These are phyloP conservation scores for Boletus rubescentipes DNA, from an alignment of 768 basidiomycete genomes.

Conservation along the genomic window DNA sequence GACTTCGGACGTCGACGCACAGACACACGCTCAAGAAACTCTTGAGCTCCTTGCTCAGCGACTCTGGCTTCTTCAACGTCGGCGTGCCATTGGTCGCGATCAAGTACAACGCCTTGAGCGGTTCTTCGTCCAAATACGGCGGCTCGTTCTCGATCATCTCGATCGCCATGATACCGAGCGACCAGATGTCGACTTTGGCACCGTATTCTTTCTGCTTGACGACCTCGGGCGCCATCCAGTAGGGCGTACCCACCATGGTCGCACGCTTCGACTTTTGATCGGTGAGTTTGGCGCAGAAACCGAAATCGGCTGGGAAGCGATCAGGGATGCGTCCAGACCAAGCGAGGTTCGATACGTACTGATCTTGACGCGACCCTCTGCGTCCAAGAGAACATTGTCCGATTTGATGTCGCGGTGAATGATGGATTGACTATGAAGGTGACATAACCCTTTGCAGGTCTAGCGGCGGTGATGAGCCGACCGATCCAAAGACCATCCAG, in stretches of 20 bases:
- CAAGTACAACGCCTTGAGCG: slow-evolving; percentile 88
- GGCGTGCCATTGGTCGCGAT: slow-evolving; percentile 99
- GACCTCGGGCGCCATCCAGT: slow-evolving; percentile 99
- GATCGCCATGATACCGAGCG: slow-evolving; percentile 96
- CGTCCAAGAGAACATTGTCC: slow-evolving; percentile 92
- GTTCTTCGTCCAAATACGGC: slow-evolving; percentile 94
- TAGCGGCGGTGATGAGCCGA: slow-evolving; percentile 29
- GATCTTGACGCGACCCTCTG: slow-evolving; percentile 93
- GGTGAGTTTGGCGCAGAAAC: slow-evolving; percentile 94
- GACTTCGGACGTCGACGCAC: slow-evolving; percentile 92
- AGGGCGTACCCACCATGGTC: slow-evolving; percentile 98
- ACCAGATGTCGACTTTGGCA: slow-evolving; percentile 97
- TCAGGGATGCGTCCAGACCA: slow-evolving; percentile 1
- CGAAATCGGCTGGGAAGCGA: slow-evolving; percentile 80
- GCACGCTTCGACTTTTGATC: slow-evolving; percentile 96
- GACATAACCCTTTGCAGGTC: slow-evolving; percentile 95
- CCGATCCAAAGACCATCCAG: not conserved
- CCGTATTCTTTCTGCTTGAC: slow-evolving; percentile 98
- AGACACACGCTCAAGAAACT: slow-evolving; percentile 96
- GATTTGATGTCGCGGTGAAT: slow-evolving; percentile 98
- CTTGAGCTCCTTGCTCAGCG: slow-evolving; percentile 89
- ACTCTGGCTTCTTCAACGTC: slow-evolving; percentile 94
- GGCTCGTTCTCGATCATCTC: slow-evolving; percentile 99
- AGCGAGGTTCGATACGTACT: slow-evolving; percentile 53
- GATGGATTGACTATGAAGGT: slow-evolving; percentile 90